Evolutionary conservation across 179 eudicot genomes (phyloP), one percentile per base, ranked within the genome.

Genomic region (Spergularia azorica): DNA sequence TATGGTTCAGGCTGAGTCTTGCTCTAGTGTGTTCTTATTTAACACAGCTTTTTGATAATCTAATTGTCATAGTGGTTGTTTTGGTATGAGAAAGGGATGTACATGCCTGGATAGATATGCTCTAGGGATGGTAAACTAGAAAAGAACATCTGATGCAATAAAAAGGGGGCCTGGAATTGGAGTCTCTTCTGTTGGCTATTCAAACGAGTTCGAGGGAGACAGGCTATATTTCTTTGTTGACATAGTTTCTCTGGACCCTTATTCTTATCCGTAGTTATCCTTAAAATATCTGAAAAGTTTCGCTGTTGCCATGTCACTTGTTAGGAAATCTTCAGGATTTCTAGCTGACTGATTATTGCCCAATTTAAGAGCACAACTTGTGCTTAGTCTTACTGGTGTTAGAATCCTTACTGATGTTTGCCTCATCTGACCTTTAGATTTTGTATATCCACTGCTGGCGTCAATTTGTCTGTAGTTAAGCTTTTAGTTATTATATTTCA

Each of bases 401-500:
- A 36, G 50, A 64, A 4, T 57, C n/a, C 16, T 17, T 6, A 17
- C 6, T 16, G 43, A 5, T 15, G 12, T 66, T 16, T 20, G 10
- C 21, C 52, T 16, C 51, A 11, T 52, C 59, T 41, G 52, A 7
- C 13, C 7, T 66, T 68, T 68, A 20, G 16, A 9, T 68, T 68
- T 20, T 3, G 56, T 55, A 55, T 70, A 32, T 54, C 32, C n/a
- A 12, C 55, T 38, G 48, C 18, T 55, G 39, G 62, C 32, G 55
- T 55, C 18, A 48, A 55, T 54, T 17, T 70, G 26, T 9, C 39
- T 55, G 18, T 46, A 17, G 43, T 71, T 15, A 71, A 55, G 63
- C 26, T 16, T 56, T 51, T n/a, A 36, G 50, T 15, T 39, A 71
- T 71, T 16, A 54, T 56, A 60, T 68, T 55, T 64, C 73, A 95